Conservation (phyloP, 768 basidiomycete genomes). For the Guyanaporus albipodus region DNA sequence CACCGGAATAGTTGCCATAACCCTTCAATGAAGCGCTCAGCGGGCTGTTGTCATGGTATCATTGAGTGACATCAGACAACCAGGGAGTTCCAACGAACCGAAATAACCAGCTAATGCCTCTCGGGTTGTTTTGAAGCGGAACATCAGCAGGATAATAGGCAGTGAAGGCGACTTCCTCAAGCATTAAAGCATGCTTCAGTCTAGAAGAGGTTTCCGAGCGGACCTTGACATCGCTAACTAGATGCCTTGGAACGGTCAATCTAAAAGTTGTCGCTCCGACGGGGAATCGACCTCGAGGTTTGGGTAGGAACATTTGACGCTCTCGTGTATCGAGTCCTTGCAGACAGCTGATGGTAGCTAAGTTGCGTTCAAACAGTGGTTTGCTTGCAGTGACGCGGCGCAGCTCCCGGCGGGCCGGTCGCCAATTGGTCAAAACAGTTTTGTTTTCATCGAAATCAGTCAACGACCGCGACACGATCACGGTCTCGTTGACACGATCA, state of each 20-base stretch:
- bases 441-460: too few relatives aligned
- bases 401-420: too few relatives aligned
- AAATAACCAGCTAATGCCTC: slow-evolving; percentile 54
- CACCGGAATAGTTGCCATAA: slow-evolving; percentile 48
- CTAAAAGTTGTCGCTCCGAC: slow-evolving; percentile 60
- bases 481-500: too few relatives aligned
- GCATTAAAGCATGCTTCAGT: slow-evolving; percentile 41
- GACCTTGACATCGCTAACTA: slow-evolving; percentile 42
- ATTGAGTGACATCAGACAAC: slow-evolving; percentile 1
- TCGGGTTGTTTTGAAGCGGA: slow-evolving; percentile 21
- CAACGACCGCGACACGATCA: too few relatives aligned
- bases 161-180: slow-evolving; percentile 63
- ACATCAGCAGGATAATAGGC: slow-evolving; percentile 60
- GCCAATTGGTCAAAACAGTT: too few relatives aligned
- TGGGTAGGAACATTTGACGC: slow-evolving; percentile 46
- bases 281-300: slow-evolving; percentile 43
- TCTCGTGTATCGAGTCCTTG: not conserved
- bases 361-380: too few relatives aligned
- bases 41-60: slow-evolving; percentile 29
- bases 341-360: not conserved
- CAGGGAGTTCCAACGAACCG: slow-evolving; percentile 37
- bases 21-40: slow-evolving; percentile 44
- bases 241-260: slow-evolving; percentile 38
- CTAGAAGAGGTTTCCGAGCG: slow-evolving; percentile 20
- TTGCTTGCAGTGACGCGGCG: too few relatives aligned